Percentiles rank a stretch among this genome's conserved stretches.
Evolutionary conservation across 768 basidiomycete genomes (phyloP).

Genomic region (Pleurotus platypus): DNA sequence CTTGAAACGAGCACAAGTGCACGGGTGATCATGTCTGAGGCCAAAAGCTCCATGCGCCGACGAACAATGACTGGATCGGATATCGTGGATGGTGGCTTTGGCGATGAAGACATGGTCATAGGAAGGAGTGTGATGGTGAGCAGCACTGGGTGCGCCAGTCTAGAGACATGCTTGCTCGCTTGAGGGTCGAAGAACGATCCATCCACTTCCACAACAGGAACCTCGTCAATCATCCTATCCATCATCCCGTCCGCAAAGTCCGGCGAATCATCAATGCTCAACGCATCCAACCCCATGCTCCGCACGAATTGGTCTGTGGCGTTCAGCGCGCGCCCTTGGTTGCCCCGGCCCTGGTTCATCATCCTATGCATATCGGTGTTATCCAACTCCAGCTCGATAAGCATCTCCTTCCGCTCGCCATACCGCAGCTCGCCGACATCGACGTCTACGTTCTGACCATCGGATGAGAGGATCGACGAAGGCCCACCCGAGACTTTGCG

Average conservation of each 20-base stretch:
- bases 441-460: slow-evolving; percentile 93
- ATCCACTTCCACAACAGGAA: slow-evolving; percentile 94
- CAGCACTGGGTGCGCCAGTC: slow-evolving; percentile 91
- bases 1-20: slow-evolving; percentile 89
- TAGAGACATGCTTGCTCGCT: slow-evolving; percentile 76
- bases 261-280: slow-evolving; percentile 66
- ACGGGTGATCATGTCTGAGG: slow-evolving; percentile 96
- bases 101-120: slow-evolving; percentile 28
- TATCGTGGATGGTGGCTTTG: slow-evolving; percentile 39
- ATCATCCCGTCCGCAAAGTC: slow-evolving; percentile 90
- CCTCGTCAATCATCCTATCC: slow-evolving; percentile 96
- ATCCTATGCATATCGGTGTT: slow-evolving; percentile 57
- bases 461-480: slow-evolving; percentile 80
- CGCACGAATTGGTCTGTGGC: slow-evolving; percentile 90
- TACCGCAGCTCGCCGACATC: slow-evolving; percentile 92
- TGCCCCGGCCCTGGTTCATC: slow-evolving; percentile 22
- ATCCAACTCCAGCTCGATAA: slow-evolving; percentile 92
- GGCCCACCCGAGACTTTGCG: slow-evolving; percentile 93
- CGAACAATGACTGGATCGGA: slow-evolving; percentile 91
- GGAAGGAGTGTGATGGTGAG: slow-evolving; percentile 91
- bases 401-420: slow-evolving; percentile 97
- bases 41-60: slow-evolving; percentile 92
- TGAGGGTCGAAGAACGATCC: slow-evolving; percentile 93
- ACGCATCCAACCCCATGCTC: slow-evolving; percentile 76
- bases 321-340: slow-evolving; percentile 45